Conservation (phyloP, 768 basidiomycete species). For the Boletus pseudo-olivaceus region DNA sequence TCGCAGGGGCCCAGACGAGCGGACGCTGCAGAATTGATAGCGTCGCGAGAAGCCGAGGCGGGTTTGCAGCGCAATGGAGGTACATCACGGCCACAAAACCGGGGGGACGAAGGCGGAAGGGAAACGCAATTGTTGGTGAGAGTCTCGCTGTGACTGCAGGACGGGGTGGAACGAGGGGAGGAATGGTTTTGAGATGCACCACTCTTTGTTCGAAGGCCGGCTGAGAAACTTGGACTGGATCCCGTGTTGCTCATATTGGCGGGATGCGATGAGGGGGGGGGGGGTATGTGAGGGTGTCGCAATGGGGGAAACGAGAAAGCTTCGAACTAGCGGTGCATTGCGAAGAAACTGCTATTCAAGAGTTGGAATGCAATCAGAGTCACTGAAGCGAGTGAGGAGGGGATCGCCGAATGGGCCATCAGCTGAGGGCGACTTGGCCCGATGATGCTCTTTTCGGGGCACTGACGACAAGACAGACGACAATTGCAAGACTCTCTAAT, state of each 20-base stretch:
- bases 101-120: not conserved
- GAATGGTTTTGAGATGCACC: not conserved
- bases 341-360: conserved; percentile 7
- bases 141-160: not conserved
- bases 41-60: not conserved
- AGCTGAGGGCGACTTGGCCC: conserved; percentile 15
- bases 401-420: conserved; percentile 11
- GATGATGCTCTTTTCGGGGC: conserved; percentile 22
- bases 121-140: not conserved
- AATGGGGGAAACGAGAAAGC: not conserved
- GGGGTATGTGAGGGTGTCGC: not conserved
- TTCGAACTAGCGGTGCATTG: not conserved
- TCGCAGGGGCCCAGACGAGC: not conserved
- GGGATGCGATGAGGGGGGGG: not conserved
- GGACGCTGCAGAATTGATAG: not conserved
- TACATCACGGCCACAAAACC: not conserved
- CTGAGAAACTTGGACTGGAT: not conserved
- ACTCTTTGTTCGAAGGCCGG: not conserved
- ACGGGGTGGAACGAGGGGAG: not conserved
- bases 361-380: conserved; percentile 20
- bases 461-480: conserved; percentile 7
- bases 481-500: not conserved
- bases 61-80: not conserved
- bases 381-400: not conserved
- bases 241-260: not conserved